Evolutionary conservation across 148 eudicot genomes (phyloP), one percentile per base, ranked within the genome.

Genomic region (Arctostaphylos glauca): DNA sequence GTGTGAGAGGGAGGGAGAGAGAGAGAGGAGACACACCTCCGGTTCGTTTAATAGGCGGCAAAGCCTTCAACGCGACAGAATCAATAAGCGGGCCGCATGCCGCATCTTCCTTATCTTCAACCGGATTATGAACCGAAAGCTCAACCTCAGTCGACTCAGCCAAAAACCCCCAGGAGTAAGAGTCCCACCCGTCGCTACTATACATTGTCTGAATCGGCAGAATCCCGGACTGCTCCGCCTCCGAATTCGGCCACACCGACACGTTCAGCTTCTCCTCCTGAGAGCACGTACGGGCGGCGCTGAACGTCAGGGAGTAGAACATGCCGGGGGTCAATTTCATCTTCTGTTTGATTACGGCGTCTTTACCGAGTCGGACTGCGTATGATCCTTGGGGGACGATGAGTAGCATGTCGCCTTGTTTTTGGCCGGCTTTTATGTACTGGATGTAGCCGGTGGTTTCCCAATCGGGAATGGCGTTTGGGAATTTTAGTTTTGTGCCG

Each of bases 11-110:
- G 38, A 31, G 38, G 1, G 38, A 31, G 38, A 41, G 54, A 47
- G 59, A 8, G 46, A 23, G n/a, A 50, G 14, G 6, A 9, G 4
- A 5, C 25, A 70, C 14, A 88, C 90, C 83, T 74, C 72, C 68
- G 3, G 79, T 21, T 76, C 81, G 76, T 74, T 19, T 83, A 4
- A 87, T 82, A 13, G 74, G 21, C 5, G 14, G 13, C 83, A 90
- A 50, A 66, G 84, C 74, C 84, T 83, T 85, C 56, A 90, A 77
- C 8, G 91, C 92, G 4, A 91, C 79, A 0, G 89, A 76, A 68
- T 89, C 92, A 23, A 91, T 75, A 58, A 90, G 81, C 9, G 91
- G 93, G 38, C 94, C 92, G 41, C 92, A 91, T 79, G 86, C 85
- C 12, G 81, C 77, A 16, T 90, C 90, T 23, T 86, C 92, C 78